Base-by-base conservation (phyloP, 78 protist species). In the Dictyostelium citrinum region DNA sequence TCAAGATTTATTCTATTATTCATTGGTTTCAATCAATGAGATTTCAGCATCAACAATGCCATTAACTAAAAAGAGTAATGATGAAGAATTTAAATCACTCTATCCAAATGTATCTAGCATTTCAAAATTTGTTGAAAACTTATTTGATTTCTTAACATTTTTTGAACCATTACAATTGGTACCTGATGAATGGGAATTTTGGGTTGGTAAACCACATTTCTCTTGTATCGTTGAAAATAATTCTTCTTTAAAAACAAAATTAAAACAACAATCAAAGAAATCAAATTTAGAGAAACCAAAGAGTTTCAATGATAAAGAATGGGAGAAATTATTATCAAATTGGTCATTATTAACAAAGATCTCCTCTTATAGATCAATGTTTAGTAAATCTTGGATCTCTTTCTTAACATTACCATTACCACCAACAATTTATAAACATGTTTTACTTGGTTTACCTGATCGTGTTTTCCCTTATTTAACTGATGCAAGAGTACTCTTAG, bases 391-490 rank as follows among this genome's bases (percentile, higher is more conserved):
- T 43, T 86, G 92, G 92, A 27, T 75, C 14, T 55, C 67, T 20
- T 86, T 86, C 46, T 37, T 86, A 2, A 31, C 64, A 0, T 10
- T 75, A 14, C 77, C 83, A 61, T 61, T 86, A 41, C 84, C 92
- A 86, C 24, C 58, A 43, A 77, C 92, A 17, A 86, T 86, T 27
- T 86, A 86, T 41, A 86, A 86, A 77, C 92, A 86, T 77, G 92
- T 86, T 22, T 31, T 86, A 12, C 60, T 86, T 5, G 92, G 92
- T 64, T 33, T 86, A 45, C 92, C 92, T n/a, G 92, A 86, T 5
- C 83, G 71, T 43, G 92, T 86, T 24, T 76, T 86, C 60, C 92
- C 92, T 61, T 68, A 77, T 61, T 74, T 86, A 14, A 22, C 71
- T 3, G 75, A 77, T 60, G 84, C 92, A 37, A 14, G 51, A 22